Evolutionary conservation across 179 eudicot species (phyloP).

Genomic region (Beta macrorhiza): DNA sequence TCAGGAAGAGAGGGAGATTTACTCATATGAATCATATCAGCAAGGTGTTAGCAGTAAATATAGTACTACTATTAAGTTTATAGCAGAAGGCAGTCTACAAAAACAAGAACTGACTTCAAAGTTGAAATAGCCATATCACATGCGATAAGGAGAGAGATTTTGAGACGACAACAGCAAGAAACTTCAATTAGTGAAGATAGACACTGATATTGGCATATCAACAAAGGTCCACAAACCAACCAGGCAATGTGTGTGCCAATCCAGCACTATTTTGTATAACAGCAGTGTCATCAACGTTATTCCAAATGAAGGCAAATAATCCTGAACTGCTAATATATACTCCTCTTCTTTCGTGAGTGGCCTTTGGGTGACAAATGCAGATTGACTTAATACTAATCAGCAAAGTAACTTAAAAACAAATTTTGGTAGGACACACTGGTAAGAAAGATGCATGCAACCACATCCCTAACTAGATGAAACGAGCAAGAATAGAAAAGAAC

Average conservation of each 20-base stretch:
- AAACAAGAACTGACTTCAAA: background rate
- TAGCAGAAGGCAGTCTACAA: background rate
- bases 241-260: background rate
- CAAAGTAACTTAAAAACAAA: background rate
- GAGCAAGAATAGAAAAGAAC: background rate
- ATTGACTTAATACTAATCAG: background rate
- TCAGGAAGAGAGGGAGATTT: background rate
- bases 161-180: background rate
- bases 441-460: background rate
- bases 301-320: background rate
- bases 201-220: background rate
- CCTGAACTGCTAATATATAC: background rate
- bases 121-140: background rate
- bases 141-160: conserved; percentile 8
- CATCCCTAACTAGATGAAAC: background rate
- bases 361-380: background rate
- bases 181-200: background rate
- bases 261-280: conserved; percentile 3
- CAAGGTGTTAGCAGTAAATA: background rate
- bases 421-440: background rate
- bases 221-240: background rate
- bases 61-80: background rate
- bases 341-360: background rate
- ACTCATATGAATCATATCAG: background rate
- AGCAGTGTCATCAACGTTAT: too few species aligned